Conservation (phyloP, 257 asterid genomes). For the Solanum chaucha region DNA sequence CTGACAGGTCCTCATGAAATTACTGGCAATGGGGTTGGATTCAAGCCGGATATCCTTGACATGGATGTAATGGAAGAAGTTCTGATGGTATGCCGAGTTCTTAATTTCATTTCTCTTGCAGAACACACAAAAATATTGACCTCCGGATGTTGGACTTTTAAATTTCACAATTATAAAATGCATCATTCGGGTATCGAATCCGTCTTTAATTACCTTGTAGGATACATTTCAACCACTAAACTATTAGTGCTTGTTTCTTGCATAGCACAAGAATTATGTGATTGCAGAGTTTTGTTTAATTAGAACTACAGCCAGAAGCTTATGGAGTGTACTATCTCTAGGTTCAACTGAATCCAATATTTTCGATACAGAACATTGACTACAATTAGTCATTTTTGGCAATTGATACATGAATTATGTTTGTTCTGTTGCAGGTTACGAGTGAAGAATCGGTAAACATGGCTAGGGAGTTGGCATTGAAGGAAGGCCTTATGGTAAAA, state of each 20-base stretch:
- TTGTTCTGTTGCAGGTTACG: slow-evolving; percentile 49
- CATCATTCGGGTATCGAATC: not conserved
- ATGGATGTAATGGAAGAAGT: slow-evolving; percentile 99
- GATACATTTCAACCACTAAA: not conserved
- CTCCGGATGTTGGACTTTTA: not conserved
- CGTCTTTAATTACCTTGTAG: not conserved
- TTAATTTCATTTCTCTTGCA: not conserved
- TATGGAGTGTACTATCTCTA: not conserved
- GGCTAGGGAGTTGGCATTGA: slow-evolving; percentile 86
- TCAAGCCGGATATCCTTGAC: slow-evolving; percentile 91
- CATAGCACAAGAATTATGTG: not conserved
- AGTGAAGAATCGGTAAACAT: slow-evolving; percentile 85
- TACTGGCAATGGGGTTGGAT: slow-evolving; percentile 96
- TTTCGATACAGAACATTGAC: not conserved
- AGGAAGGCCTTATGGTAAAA: slow-evolving; percentile 86
- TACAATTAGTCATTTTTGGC: not conserved
- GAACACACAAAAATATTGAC: not conserved
- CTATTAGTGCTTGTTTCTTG: not conserved
- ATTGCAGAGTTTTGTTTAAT: not conserved
- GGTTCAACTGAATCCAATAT: not conserved
- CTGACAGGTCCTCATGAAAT: slow-evolving; percentile 80
- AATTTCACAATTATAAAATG: not conserved
- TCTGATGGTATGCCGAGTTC: slow-evolving; percentile 51
- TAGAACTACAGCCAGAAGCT: not conserved
- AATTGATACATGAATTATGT: not conserved